These are phyloP conservation scores for Aspergillus glaucus DNA, from an alignment of 2,329 filamentous ascomycete species.

Conservation along the genomic window DNA sequence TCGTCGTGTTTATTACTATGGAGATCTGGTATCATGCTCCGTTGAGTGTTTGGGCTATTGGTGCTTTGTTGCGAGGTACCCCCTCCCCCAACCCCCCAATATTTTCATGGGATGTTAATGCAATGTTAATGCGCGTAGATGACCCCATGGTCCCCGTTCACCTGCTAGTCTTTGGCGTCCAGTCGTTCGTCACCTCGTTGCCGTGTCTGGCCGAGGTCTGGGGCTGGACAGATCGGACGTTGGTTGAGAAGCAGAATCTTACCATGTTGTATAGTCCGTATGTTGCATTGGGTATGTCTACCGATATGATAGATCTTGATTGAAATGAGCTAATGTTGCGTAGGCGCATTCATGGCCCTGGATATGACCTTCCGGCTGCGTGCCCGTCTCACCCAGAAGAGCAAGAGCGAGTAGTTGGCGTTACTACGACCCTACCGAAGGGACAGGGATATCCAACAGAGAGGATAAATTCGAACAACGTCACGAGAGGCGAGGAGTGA, in stretches of 20 bases:
- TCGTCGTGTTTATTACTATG: constrained; percentile 51
- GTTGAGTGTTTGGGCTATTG: constrained; percentile 53
- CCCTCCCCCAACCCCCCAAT: background rate
- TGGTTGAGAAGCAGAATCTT: constrained; percentile 44
- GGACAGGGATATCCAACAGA: no score
- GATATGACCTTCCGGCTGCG: constrained; percentile 33
- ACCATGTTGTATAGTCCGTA: constrained; percentile 53
- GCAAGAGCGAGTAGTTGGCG: constrained; percentile 21
- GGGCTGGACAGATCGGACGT: constrained; percentile 47
- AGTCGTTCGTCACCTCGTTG: constrained; percentile 56
- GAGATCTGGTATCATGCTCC: constrained; percentile 58
- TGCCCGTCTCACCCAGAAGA: constrained; percentile 18
- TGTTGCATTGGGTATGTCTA: constrained; percentile 47
- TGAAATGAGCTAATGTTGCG: background rate
- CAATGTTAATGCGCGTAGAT: constrained; percentile 30
- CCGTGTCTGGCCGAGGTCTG: constrained; percentile 58
- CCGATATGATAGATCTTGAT: background rate
- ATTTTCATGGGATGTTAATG: background rate
- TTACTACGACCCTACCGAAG: no score
- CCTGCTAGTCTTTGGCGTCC: constrained; percentile 53
- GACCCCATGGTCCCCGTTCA: constrained; percentile 54
- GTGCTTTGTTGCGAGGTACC: constrained; percentile 47
- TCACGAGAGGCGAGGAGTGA: no score
- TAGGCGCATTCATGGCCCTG: constrained; percentile 33
- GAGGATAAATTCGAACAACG: no score